A percentile compares a stretch with the other conserved stretches of the same genome.
Conservation (phyloP, 352 stramenopile species). For the Globisporangium megalacanthum region DNA sequence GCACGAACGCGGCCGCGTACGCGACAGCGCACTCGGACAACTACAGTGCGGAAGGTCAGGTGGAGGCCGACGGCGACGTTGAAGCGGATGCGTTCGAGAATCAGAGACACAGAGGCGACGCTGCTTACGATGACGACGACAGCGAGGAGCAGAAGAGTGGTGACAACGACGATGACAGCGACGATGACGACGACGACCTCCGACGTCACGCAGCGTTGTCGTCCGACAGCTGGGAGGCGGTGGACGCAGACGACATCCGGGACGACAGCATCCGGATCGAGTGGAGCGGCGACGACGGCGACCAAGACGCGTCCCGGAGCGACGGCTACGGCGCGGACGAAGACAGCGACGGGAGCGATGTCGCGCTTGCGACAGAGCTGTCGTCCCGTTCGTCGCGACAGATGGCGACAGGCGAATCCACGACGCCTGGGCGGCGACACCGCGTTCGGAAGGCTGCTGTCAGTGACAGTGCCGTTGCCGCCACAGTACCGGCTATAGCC, state of each 20-base stretch:
- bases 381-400: not conserved
- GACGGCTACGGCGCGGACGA: constrained; percentile 68
- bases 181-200: constrained; percentile 10
- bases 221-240: constrained; percentile 29
- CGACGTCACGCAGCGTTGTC: not conserved
- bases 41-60: constrained; percentile 10
- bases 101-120: not conserved
- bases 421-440: not conserved
- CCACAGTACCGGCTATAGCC: not conserved
- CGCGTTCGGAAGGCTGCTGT: not conserved
- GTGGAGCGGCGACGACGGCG: constrained; percentile 9
- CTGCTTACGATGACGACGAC: constrained; percentile 8
- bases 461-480: not conserved
- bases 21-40: not conserved
- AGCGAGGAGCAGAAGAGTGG: constrained; percentile 1
- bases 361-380: constrained; percentile 11
- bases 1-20: constrained; percentile 8
- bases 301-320: constrained; percentile 12
- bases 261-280: not conserved
- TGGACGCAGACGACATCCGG: constrained; percentile 8
- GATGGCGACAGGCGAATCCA: not conserved
- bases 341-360: constrained; percentile 58
- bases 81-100: not conserved
- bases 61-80: constrained; percentile 8
- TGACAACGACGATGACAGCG: constrained; percentile 1